Evolutionary conservation across 345 rosid species (phyloP).

Genomic region (Eucalyptus pauciflora): DNA sequence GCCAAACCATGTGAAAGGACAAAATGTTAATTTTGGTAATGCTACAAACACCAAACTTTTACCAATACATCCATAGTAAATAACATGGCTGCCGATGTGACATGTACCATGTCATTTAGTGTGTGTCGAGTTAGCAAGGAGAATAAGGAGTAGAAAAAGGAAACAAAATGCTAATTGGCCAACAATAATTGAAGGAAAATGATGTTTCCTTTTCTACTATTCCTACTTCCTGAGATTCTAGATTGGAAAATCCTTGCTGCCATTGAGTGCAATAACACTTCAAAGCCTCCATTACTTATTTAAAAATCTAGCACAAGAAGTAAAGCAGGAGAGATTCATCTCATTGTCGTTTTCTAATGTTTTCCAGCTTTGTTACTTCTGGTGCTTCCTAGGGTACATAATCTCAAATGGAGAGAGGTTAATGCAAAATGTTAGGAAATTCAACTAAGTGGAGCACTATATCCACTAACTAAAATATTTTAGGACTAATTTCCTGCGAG

Average conservation of each 20-base stretch:
- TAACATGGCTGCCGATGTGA: background rate
- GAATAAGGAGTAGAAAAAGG: background rate
- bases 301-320: background rate
- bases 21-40: background rate
- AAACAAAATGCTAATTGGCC: background rate
- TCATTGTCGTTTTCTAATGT: background rate
- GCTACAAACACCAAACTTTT: background rate
- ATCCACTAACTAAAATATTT: background rate
- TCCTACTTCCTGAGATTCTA: background rate
- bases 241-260: background rate
- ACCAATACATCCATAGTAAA: background rate
- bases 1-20: background rate
- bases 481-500: background rate
- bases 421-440: background rate
- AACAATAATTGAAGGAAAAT: background rate
- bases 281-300: background rate
- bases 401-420: background rate
- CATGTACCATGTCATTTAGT: background rate
- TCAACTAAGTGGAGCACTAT: background rate
- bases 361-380: background rate
- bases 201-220: background rate
- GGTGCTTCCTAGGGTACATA: background rate
- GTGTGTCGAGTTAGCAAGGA: background rate
- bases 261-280: background rate
- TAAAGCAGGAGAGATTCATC: background rate